phyloP scores from a whole-genome alignment of 371 early-diverging fungal genomes.

The Mucor plumbeus region DNA sequence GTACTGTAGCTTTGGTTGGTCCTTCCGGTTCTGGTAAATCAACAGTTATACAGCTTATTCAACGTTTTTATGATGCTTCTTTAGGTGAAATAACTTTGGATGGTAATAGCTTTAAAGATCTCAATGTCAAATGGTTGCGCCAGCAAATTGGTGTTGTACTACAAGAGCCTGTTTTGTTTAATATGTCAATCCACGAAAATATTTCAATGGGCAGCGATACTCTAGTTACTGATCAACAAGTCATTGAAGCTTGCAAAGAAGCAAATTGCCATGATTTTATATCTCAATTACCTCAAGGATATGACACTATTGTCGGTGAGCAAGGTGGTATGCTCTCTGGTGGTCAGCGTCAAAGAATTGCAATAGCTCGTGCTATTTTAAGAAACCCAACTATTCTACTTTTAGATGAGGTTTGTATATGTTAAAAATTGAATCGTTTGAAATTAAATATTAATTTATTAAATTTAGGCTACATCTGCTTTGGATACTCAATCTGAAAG shows the following conservation, averaged over 20 bases:
- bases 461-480: conserved; percentile 76
- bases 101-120: conserved; percentile 47
- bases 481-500: conserved; percentile 81
- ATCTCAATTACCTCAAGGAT: conserved; percentile 66
- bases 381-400: conserved; percentile 69
- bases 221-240: conserved; percentile 56
- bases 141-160: conserved; percentile 69
- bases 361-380: conserved; percentile 75
- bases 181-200: conserved; percentile 74
- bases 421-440: conserved; percentile 26
- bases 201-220: conserved; percentile 61
- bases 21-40: conserved; percentile 74
- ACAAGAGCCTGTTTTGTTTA: conserved; percentile 80
- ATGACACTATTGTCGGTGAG: conserved; percentile 69
- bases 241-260: conserved; percentile 64
- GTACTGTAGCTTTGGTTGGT: conserved; percentile 71
- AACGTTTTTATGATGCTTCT: conserved; percentile 69
- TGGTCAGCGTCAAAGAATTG: conserved; percentile 87
- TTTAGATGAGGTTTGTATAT: conserved; percentile 65
- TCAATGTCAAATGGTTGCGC: conserved; percentile 64
- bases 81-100: conserved; percentile 63
- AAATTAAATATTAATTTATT: conserved; percentile 48
- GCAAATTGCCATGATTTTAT: conserved; percentile 80
- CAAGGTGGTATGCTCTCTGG: conserved; percentile 73
- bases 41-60: conserved; percentile 64